Evolutionary conservation across 495 filamentous ascomycete species (phyloP).

Genomic region (Thozetella sp.): DNA sequence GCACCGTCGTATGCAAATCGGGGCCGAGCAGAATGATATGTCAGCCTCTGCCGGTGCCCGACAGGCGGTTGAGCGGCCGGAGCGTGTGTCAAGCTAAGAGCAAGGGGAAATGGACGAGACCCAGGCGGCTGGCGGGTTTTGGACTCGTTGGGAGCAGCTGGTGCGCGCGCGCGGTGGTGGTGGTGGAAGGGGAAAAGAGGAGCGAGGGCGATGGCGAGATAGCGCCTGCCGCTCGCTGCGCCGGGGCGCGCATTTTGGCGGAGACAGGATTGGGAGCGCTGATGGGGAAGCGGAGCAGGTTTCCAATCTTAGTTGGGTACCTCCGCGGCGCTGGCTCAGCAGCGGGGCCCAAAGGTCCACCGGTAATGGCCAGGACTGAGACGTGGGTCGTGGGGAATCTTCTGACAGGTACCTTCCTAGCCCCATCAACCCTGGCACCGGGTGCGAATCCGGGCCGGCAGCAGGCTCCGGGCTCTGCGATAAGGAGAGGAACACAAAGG

Average conservation of each 20-base stretch:
- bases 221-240: not conserved
- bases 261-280: not conserved
- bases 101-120: conserved; percentile 1
- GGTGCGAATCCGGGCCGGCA: conserved; percentile 9
- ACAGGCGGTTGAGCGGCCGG: not conserved
- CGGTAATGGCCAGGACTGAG: conserved; percentile 25
- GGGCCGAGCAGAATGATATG: not conserved
- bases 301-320: conserved; percentile 2
- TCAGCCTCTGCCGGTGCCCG: not conserved
- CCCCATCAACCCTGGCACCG: conserved; percentile 9
- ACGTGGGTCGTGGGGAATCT: conserved; percentile 26
- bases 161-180: not conserved
- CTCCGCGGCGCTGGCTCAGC: not conserved
- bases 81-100: not conserved
- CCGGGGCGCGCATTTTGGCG: not conserved
- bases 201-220: not conserved
- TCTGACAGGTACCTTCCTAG: conserved; percentile 11
- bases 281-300: not conserved
- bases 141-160: not conserved
- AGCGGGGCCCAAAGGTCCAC: conserved; percentile 4
- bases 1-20: conserved; percentile 2
- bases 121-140: not conserved
- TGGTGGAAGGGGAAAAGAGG: not conserved
- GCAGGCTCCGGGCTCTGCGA: conserved; percentile 11
- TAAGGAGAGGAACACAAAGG: conserved; percentile 21